These are phyloP conservation scores for Colletotrichum truncatum DNA, from an alignment of 2,329 filamentous ascomycete genomes.

Conservation along the genomic window DNA sequence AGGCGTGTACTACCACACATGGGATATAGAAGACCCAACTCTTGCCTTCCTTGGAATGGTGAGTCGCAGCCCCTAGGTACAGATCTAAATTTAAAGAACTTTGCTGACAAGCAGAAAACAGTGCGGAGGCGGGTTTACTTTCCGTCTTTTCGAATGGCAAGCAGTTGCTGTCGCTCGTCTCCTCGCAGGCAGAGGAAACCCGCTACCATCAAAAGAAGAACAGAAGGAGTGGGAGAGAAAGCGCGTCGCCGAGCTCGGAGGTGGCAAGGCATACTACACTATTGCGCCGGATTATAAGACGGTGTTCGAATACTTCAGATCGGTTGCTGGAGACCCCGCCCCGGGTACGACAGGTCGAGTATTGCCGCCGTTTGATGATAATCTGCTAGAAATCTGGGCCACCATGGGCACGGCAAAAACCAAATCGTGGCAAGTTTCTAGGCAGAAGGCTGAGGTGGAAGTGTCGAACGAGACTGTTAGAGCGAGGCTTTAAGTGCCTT, in stretches of 20 bases:
- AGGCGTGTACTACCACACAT: constrained; percentile 47
- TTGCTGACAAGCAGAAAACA: constrained; percentile 15
- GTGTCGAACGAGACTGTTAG: not conserved
- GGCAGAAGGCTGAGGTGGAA: constrained; percentile 38
- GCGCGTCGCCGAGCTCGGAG: constrained; percentile 37
- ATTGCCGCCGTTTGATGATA: constrained; percentile 51
- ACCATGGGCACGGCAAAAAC: constrained; percentile 41
- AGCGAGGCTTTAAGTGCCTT: not conserved
- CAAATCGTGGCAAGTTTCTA: constrained; percentile 38
- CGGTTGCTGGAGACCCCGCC: constrained; percentile 51
- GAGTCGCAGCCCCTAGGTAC: constrained; percentile 21
- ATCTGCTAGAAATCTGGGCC: constrained; percentile 45
- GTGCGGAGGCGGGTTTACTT: constrained; percentile 46
- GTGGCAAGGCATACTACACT: constrained; percentile 44
- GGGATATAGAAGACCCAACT: constrained; percentile 44
- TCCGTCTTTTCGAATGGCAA: constrained; percentile 49
- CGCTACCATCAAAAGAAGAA: constrained; percentile 37
- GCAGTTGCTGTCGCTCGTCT: constrained; percentile 46
- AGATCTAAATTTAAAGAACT: too few species aligned
- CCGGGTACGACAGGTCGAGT: constrained; percentile 46
- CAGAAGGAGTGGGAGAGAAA: constrained; percentile 43
- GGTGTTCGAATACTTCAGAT: constrained; percentile 49
- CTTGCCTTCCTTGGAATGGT: constrained; percentile 46
- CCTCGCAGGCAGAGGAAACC: constrained; percentile 41
- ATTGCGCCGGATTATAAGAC: constrained; percentile 45